Conservation (phyloP, 352 stramenopile species). For the Globisporangium carolinianum region DNA sequence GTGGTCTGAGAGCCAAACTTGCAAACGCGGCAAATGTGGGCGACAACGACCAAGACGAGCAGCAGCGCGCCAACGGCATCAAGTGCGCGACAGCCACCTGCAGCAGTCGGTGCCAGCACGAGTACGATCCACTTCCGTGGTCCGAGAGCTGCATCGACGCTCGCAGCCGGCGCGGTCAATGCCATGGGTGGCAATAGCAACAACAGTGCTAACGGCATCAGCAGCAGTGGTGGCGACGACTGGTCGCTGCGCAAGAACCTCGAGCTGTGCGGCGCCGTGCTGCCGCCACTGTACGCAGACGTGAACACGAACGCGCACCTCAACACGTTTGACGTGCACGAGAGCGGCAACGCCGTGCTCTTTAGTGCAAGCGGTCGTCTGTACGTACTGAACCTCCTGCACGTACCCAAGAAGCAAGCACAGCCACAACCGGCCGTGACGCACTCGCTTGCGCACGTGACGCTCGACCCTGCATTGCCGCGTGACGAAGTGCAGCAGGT, state of each 20-base stretch:
- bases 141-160: no score
- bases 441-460: conserved; percentile 34
- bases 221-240: conserved; percentile 19
- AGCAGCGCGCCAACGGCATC: no score
- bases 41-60: no score
- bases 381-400: conserved; percentile 52
- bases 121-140: no score
- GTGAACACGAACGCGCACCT: conserved; percentile 44
- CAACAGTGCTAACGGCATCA: neutral
- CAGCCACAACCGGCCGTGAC: conserved; percentile 4
- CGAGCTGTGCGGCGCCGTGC: conserved; percentile 54
- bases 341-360: conserved; percentile 40
- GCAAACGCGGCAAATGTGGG: no score
- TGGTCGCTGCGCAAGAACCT: conserved; percentile 50
- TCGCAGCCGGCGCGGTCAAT: no score
- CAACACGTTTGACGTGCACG: conserved; percentile 62
- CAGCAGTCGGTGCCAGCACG: no score
- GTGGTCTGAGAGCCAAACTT: no score
- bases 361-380: conserved; percentile 36
- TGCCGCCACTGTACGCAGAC: conserved; percentile 42
- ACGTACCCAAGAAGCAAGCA: conserved; percentile 13
- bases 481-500: conserved; percentile 37
- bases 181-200: no score
- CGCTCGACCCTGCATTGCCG: conserved; percentile 50
- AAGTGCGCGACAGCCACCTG: no score